Evolutionary conservation across 169 alveolate species (phyloP).

Genomic region (Miamiensis avidus): DNA sequence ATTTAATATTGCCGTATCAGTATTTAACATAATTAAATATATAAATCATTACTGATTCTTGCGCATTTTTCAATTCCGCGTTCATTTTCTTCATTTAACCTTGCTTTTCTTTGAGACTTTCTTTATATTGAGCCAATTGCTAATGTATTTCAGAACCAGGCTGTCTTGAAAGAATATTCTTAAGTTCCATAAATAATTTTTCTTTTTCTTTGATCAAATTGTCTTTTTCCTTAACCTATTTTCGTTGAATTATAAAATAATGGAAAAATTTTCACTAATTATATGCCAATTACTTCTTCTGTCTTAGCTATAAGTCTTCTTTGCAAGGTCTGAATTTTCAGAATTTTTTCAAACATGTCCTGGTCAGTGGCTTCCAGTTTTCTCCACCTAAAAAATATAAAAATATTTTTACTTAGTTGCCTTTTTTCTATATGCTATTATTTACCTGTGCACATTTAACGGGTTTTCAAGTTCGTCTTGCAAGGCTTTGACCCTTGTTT

Average conservation of each 20-base stretch:
- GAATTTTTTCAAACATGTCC: slow-evolving; percentile 90
- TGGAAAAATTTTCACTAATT: slow-evolving; percentile 3
- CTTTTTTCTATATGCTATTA: too few relatives aligned
- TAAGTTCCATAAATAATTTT: slow-evolving; percentile 91
- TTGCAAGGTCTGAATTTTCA: slow-evolving; percentile 89
- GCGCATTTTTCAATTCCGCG: slow-evolving; percentile 28
- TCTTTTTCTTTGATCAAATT: slow-evolving; percentile 92
- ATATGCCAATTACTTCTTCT: slow-evolving; percentile 84
- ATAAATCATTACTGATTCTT: slow-evolving; percentile 25
- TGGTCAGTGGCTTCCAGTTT: slow-evolving; percentile 93
- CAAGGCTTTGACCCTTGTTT: slow-evolving; percentile 91
- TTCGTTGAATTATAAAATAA: background rate
- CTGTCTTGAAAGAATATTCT: slow-evolving; percentile 90
- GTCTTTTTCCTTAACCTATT: slow-evolving; percentile 82
- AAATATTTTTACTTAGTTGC: too few relatives aligned
- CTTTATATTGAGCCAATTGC: slow-evolving; percentile 40
- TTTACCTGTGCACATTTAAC: slow-evolving; percentile 83
- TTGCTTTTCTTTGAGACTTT: slow-evolving; percentile 39
- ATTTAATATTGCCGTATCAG: background rate
- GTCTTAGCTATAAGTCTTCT: slow-evolving; percentile 93
- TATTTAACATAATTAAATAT: too few relatives aligned
- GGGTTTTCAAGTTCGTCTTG: slow-evolving; percentile 94
- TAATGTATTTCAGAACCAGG: slow-evolving; percentile 86
- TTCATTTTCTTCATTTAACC: slow-evolving; percentile 41
- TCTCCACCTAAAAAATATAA: slow-evolving; percentile 79